phyloP scores from a whole-genome alignment of 257 asterid genomes.

The Solanum appendiculatum region DNA sequence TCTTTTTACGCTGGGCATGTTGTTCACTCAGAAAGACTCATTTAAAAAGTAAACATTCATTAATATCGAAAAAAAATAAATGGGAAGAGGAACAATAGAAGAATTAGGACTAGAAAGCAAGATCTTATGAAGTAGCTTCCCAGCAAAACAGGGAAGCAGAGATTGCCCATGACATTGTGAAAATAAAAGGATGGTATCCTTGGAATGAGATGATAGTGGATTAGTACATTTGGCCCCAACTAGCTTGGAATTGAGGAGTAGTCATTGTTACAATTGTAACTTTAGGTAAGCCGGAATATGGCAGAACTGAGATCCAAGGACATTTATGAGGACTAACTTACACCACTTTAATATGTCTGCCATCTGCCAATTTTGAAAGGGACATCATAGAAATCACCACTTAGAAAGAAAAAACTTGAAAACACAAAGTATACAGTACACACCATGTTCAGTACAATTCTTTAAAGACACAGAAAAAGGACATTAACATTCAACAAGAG shows the following conservation, averaged over 20 bases:
- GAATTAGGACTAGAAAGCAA: background rate
- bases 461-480: background rate
- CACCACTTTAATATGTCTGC: background rate
- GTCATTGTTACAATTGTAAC: background rate
- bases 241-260: background rate
- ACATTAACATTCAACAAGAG: background rate
- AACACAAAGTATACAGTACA: background rate
- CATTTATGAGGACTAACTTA: background rate
- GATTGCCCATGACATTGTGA: background rate
- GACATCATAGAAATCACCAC: background rate
- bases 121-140: background rate
- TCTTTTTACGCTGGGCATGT: background rate
- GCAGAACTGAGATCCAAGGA: background rate
- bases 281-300: background rate
- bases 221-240: background rate
- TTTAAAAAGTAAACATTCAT: background rate
- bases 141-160: background rate
- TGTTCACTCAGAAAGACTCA: background rate
- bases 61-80: background rate
- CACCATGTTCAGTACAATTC: background rate
- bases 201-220: background rate
- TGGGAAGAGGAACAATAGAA: background rate
- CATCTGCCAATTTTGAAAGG: background rate
- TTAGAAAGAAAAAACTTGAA: background rate
- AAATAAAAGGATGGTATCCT: background rate